phyloP scores from a whole-genome alignment of 139 green algal genomes.

The Axilococcus clingmanii region DNA sequence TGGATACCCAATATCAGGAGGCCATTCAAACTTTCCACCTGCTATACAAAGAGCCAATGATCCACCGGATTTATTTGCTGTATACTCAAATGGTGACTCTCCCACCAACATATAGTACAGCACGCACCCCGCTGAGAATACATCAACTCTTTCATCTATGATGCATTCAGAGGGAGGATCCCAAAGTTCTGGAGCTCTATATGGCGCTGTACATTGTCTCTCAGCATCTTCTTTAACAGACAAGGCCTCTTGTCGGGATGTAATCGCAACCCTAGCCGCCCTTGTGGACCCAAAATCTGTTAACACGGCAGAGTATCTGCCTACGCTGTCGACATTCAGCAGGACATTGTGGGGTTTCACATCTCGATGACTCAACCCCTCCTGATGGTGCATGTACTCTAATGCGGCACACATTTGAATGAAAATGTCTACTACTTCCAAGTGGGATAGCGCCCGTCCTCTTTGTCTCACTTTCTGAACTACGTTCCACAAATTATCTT shows the following conservation, averaged over 20 bases:
- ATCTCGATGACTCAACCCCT: conserved; percentile 61
- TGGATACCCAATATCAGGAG: too few species aligned
- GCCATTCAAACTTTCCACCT: too few species aligned
- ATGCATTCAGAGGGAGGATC: conserved; percentile 58
- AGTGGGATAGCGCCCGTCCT: conserved; percentile 12
- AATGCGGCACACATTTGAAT: conserved; percentile 50
- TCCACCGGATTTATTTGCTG: conserved; percentile 58
- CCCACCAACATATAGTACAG: conserved; percentile 71
- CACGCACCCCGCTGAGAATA: conserved; percentile 80
- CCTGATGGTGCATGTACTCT: conserved; percentile 48
- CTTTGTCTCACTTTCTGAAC: conserved; percentile 20
- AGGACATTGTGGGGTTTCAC: conserved; percentile 87
- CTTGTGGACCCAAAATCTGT: conserved; percentile 76
- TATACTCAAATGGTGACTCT: conserved; percentile 68
- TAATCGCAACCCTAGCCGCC: conserved; percentile 28
- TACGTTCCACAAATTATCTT: conserved; percentile 38
- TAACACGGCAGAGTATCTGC: conserved; percentile 14
- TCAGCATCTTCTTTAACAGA: conserved; percentile 66
- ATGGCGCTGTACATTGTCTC: conserved; percentile 54
- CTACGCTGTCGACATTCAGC: conserved; percentile 15
- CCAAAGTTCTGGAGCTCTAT: conserved; percentile 86
- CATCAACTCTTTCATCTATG: conserved; percentile 67
- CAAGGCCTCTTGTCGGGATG: conserved; percentile 52
- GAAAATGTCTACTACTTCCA: conserved; percentile 32
- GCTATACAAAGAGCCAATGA: too few species aligned